Conservation (phyloP, 176 grass and related monocot genomes). For the Carex myosuroides region DNA sequence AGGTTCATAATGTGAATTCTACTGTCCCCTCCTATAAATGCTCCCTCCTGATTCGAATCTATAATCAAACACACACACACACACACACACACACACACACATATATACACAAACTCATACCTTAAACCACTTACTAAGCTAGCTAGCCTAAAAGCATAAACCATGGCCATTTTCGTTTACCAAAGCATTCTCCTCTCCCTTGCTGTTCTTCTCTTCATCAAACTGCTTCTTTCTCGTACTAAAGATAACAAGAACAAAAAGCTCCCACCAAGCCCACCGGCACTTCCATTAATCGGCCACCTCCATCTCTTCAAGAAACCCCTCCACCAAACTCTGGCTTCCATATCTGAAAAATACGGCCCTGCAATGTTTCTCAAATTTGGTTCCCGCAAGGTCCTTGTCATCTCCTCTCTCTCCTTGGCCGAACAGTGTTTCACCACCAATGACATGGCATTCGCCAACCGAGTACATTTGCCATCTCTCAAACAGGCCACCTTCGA, state of each 20-base stretch:
- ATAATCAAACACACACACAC: too few relatives aligned
- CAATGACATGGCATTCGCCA: constrained; percentile 27
- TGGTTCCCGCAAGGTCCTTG: constrained; percentile 8
- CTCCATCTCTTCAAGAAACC: constrained; percentile 28
- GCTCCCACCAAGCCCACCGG: constrained; percentile 11
- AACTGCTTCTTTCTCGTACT: neutral
- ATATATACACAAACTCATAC: too few relatives aligned
- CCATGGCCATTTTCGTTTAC: neutral
- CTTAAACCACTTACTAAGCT: too few relatives aligned
- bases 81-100: too few relatives aligned
- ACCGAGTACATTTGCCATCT: constrained; percentile 19
- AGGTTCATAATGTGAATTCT: too few relatives aligned
- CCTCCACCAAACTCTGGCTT: constrained; percentile 3
- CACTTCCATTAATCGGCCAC: constrained; percentile 21
- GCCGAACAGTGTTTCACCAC: constrained; percentile 28
- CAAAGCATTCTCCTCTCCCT: neutral
- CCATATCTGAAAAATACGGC: neutral
- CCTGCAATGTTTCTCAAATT: constrained; percentile 15
- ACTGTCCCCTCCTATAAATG: too few relatives aligned
- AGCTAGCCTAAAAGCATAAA: too few relatives aligned
- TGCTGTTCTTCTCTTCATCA: neutral
- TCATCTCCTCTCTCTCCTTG: constrained; percentile 9
- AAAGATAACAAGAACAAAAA: constrained; percentile 3
- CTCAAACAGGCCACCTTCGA: neutral
- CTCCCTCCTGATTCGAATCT: too few relatives aligned